Evolutionary conservation across 108 stramenopile species (phyloP), one percentile per base, ranked within the genome.

Genomic region (Aurantiochytrium sp.): DNA sequence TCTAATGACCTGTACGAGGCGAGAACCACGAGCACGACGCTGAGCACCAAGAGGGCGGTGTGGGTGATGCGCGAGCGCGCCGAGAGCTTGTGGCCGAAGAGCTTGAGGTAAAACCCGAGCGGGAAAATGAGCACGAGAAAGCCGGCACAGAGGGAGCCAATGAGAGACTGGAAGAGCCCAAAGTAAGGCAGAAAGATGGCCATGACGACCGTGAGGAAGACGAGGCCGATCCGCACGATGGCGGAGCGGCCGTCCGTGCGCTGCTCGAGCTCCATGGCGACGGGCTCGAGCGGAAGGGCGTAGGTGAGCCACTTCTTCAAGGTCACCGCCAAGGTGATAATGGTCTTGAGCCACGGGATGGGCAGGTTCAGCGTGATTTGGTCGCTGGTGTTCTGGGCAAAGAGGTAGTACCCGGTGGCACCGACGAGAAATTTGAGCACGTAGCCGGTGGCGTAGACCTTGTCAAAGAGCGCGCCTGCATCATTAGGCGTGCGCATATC

Each of bases 41-140:
- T 81, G 30, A 81, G 73, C 8, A 81, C 39, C 10, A 81, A 24
- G 19, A 81, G 24, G 32, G 45, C 45, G 12, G 10, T 19, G 30
- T 81, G 73, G 45, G 24, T 6, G 39, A 81, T 17, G 42, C 45
- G 39, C 10, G 73, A 81, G 42, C 73, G 73, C 12, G 42, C n/a
- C 19, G 42, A 48, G 24, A 81, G 39, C 36, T 81, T 81, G 36
- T 81, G 50, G 1, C 73, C 73, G 73, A 22, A 81, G 39, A 81
- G 73, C 73, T 81, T 81, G 73, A 81, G 73, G 73, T 81, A 81
- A 2, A 81, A 81, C 2, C 10, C 39, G 19, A 81, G 45, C n/a
- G 73, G 73, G 73, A 81, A 81, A 24, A 81, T 81, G 45, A 81
- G 73, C 73, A 81, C 73, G 45, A 81, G 73, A 24, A 81, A 81